These are phyloP conservation scores for Cystobasidium pallidum DNA, from an alignment of 1,284 basidiomycete species.

Conservation along the genomic window DNA sequence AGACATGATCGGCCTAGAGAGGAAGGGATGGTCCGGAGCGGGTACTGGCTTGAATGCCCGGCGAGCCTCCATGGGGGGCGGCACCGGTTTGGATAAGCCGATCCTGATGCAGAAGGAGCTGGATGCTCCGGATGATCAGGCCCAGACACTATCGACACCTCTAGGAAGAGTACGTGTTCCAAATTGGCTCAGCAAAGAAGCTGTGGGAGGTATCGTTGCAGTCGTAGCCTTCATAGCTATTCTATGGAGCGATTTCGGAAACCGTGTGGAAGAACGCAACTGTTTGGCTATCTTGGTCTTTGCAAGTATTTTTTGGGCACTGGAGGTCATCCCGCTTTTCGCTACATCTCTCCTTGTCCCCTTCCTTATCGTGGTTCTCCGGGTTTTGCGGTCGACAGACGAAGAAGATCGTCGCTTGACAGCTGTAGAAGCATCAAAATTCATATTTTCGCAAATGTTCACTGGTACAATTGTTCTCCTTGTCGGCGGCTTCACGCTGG, in stretches of 20 bases:
- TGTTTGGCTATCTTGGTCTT: slow-evolving; percentile 90
- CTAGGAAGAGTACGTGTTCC: slow-evolving; percentile 63
- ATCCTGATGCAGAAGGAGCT: slow-evolving; percentile 62
- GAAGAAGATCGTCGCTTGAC: slow-evolving; percentile 64
- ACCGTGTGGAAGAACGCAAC: slow-evolving; percentile 77
- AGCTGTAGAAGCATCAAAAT: slow-evolving; percentile 76
- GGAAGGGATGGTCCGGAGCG: slow-evolving; percentile 50
- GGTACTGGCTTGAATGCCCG: slow-evolving; percentile 61
- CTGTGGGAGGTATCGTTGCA: slow-evolving; percentile 66
- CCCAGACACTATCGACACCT: slow-evolving; percentile 62
- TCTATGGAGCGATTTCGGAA: slow-evolving; percentile 67
- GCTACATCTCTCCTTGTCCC: slow-evolving; percentile 92
- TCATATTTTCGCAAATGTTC: slow-evolving; percentile 67
- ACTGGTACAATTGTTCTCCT: slow-evolving; percentile 95
- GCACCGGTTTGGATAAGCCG: slow-evolving; percentile 47
- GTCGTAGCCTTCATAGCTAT: slow-evolving; percentile 65
- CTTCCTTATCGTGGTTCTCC: slow-evolving; percentile 80
- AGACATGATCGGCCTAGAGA: slow-evolving; percentile 81
- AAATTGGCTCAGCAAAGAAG: slow-evolving; percentile 66
- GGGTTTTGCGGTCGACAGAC: slow-evolving; percentile 73
- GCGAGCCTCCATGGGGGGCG: slow-evolving; percentile 55
- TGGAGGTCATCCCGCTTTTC: slow-evolving; percentile 95
- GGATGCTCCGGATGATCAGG: slow-evolving; percentile 34
- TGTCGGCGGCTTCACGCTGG: slow-evolving; percentile 93
- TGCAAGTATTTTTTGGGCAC: slow-evolving; percentile 93